Base-by-base conservation (phyloP, 441 rosid species). In the Mallotus repandus region DNA sequence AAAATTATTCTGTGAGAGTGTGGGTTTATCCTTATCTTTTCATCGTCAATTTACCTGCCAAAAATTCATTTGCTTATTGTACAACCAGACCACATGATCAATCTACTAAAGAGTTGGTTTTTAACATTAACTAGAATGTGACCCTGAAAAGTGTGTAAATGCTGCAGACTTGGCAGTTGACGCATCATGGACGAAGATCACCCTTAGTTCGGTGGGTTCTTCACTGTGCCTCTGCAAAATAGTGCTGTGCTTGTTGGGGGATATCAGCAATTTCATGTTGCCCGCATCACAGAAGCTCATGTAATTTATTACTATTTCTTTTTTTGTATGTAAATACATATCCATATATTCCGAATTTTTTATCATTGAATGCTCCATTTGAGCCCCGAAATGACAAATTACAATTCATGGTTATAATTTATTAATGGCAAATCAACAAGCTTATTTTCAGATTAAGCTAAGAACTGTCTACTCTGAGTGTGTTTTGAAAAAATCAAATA, bases 191-290 rank as follows among this genome's bases (percentile, higher is more conserved):
- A 49, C 82, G 75, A 63, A 79, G 84, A 62, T 79, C 84, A 1
- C 76, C 87, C 66, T 73, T 88, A 12, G 82, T 86, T 29, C 83
- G 80, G 32, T 78, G 89, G 88, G 84, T 89, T 74, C 92, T 92
- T 79, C 86, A 91, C 21, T 90, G 97, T 68, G 81, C 86, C 11
- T 71, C 85, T 0, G 84, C 86, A 53, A 77, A 81, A 81, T 87
- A 85, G 79, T 54, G 57, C 9, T 45, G 52, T 52, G 58, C 15
- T 2, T 16, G 14, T 1, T 38, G 32, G 69, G 35, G 12, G 21
- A 22, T 48, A 64, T 41, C 50, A 32, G 68, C 32, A 25, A 4
- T 35, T 13, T 43, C 7, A 4, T 1, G 19, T 52, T 29, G 52
- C 41, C 62, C 16, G 55, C 64, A 54, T 54, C 10, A 54, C 11